Evolutionary conservation across 495 filamentous ascomycete genomes (phyloP), one percentile per base, ranked within the genome.

Genomic region (Amphirosellinia nigrospora): DNA sequence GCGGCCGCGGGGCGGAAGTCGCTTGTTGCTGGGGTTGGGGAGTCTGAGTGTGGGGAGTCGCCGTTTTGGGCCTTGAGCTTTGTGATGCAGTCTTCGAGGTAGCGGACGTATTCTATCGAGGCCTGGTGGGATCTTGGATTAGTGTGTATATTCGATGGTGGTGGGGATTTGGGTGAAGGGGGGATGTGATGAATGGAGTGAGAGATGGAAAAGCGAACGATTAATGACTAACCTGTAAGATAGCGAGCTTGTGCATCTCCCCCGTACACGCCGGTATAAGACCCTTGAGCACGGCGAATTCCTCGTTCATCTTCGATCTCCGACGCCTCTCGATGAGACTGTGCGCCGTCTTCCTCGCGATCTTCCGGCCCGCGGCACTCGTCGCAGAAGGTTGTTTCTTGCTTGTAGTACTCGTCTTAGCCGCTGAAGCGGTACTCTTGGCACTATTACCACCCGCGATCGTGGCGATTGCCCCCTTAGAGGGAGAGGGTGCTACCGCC

Each of bases 251-350:
- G 81, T 99, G 96, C 96, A 99, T 99, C 75, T 97, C 94, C 45
- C 16, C 94, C 93, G 9, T 53, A 75, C 96, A 98, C 1, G 96
- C 96, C 1, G 96, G 96, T 72, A 99, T 97, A 91, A 99, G 92
- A 76, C 91, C 88, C 82, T 98, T 98, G 69, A 99, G 82, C 19
- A 96, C 91, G 1, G 88, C 91, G 82, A 99, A 99, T 80, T 98
- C 96, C 75, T 98, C 96, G 74, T 99, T 99, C 96, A 99, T 99
- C 84, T 98, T 99, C 6, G 93, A 97, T 60, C 96, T 85, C 71
- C 96, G 84, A 58, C 96, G 82, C 19, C 96, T 87, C 81, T 99
- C 96, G 75, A 99, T 99, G 73, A 98, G 79, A 72, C 93, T 97
- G 75, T 99, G 96, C 3, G 96, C 96, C 1, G 96, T 99, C 79